phyloP scores from a whole-genome alignment of 805 yeast species.

The Teunomyces kruisii region DNA sequence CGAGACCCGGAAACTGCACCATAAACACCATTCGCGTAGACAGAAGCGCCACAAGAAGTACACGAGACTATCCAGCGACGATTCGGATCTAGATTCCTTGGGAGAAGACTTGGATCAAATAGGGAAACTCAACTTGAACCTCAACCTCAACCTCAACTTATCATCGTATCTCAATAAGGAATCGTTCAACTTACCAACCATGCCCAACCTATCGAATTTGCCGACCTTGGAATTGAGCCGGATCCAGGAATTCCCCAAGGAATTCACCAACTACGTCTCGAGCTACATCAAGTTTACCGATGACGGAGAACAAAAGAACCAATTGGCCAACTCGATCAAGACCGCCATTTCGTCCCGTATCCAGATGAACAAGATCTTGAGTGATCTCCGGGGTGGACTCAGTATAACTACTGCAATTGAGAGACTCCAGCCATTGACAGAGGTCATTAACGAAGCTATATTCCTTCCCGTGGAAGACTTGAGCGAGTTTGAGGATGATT shows the following conservation, averaged over 20 bases:
- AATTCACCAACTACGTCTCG: conserved; percentile 29
- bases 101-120: conserved; percentile 52
- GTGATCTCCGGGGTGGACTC: conserved; percentile 46
- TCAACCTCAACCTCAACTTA: conserved; percentile 22
- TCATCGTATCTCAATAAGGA: conserved; percentile 19
- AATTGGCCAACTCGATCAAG: conserved; percentile 31
- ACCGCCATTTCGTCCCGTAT: conserved; percentile 42
- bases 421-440: conserved; percentile 46
- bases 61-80: conserved; percentile 9
- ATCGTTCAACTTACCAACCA: conserved; percentile 19
- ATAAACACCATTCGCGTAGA: neutral
- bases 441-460: conserved; percentile 47
- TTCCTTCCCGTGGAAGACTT: conserved; percentile 51
- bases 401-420: conserved; percentile 53
- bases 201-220: conserved; percentile 23
- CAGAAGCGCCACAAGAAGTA: neutral
- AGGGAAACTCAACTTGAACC: conserved; percentile 42
- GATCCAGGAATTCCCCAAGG: conserved; percentile 27
- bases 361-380: conserved; percentile 40
- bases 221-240: conserved; percentile 23
- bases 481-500: conserved; percentile 25
- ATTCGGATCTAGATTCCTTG: conserved; percentile 38
- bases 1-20: neutral
- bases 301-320: conserved; percentile 16
- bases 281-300: conserved; percentile 20